Evolutionary conservation across 2,329 filamentous ascomycete genomes (phyloP), one percentile per base, ranked within the genome.

Genomic region (Ciborinia camelliae): DNA sequence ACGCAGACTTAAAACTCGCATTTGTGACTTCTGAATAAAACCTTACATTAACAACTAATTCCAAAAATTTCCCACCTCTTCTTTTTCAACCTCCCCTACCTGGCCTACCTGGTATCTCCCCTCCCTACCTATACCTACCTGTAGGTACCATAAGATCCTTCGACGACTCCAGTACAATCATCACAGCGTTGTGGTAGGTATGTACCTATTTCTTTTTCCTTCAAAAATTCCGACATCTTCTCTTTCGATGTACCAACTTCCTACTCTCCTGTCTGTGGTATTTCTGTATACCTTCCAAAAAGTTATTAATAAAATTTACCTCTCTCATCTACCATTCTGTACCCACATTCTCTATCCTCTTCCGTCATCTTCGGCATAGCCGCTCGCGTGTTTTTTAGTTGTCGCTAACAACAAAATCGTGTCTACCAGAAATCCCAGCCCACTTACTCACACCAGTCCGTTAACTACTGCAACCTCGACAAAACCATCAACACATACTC

Each of bases 391-490:
- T 68, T 66, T 59, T 39, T 62, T 66, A 68, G 72, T 69, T 66
- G 37, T 55, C 51, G 69, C 72, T 73, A 71, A 73, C 67, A 47
- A 67, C 60, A 58, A 65, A 54, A 59, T 51, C 57, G 55, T 45
- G 37, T 63, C 48, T 47, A 45, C 30, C 60, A 63, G 60, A 63
- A 63, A 63, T 63, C 60, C 48, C 39, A 63, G 60, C 30, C 60
- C 60, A 63, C 60, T 61, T 69, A 69, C 69, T 70, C 67, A 67
- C 67, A 68, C n/a, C n/a, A 66, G 60, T 67, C 63, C 50, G 53
- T 71, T 70, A 68, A 43, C 57, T 43, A 63, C 71, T 71, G 68
- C 70, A 66, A 66, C 69, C 68, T 71, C 69, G 67, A 72, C 63
- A 68, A 41, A 51, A 57, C 51, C 52, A 53, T 55, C 55, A 67